Evolutionary conservation across 169 alveolate species (phyloP).

Genomic region (Miamiensis avidus): DNA sequence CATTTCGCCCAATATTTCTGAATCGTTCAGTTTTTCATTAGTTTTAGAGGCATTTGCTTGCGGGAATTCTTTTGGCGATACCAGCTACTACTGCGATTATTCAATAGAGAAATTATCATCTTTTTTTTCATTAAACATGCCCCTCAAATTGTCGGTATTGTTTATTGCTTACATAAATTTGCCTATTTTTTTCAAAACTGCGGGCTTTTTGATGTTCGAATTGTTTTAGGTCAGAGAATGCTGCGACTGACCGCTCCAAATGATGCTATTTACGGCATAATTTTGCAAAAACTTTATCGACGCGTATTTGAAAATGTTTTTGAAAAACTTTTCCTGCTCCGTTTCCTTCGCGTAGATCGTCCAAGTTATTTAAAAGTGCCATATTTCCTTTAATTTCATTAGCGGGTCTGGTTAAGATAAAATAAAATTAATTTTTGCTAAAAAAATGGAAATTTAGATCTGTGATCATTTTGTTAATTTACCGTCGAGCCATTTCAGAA

Average conservation of each 20-base stretch:
- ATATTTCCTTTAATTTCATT: not conserved
- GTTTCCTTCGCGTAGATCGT: not conserved
- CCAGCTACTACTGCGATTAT: not conserved
- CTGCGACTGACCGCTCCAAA: not conserved
- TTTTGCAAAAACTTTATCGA: not conserved
- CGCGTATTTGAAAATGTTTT: not conserved
- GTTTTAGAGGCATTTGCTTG: not conserved
- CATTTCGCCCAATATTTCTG: not conserved
- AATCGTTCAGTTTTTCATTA: too few relatives aligned
- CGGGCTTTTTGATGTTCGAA: not conserved
- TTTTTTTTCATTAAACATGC: not conserved
- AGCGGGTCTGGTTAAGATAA: not conserved
- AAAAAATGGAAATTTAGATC: too few relatives aligned
- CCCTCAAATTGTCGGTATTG: not conserved
- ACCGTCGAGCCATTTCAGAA: not conserved
- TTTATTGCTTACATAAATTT: not conserved
- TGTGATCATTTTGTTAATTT: not conserved
- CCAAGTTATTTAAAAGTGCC: not conserved
- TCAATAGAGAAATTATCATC: not conserved
- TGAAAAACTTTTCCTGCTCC: not conserved
- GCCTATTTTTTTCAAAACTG: not conserved
- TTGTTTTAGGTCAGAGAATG: not conserved
- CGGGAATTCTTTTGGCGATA: not conserved
- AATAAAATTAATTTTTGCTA: too few relatives aligned
- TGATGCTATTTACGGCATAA: not conserved